Evolutionary conservation across 2,329 filamentous ascomycete genomes (phyloP), one percentile per base, ranked within the genome.

Genomic region (Pezicula neosporulosa): DNA sequence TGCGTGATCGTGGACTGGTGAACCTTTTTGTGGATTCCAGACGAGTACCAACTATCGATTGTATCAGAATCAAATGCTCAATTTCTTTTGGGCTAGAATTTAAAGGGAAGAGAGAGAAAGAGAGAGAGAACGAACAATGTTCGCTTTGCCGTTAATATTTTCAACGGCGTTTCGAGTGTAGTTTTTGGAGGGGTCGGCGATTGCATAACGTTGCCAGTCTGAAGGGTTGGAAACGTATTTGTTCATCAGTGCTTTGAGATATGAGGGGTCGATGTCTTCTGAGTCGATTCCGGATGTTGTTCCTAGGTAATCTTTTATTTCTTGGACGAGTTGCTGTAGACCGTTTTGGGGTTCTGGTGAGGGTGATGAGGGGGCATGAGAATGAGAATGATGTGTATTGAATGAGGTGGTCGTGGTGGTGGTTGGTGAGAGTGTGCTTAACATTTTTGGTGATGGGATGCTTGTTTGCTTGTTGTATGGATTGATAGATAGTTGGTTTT

Each of bases 81-180:
- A n/a, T n/a, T n/a, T n/a, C n/a, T n/a, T n/a, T n/a, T n/a, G n/a
- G n/a, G n/a, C n/a, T n/a, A n/a, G n/a, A n/a, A n/a, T n/a, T n/a
- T n/a, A n/a, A n/a, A n/a, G n/a, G n/a, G n/a, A n/a, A n/a, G n/a
- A n/a, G n/a, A n/a, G n/a, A n/a, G n/a, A n/a, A n/a, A n/a, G n/a
- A n/a, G 57, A 58, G 79, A 79, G 63, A 75, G 76, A 52, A 78
- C 73, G 6, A 90, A 58, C 96, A 96, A 2, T 90, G 89, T 65
- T 91, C 86, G 63, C 94, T 28, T 44, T 44, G 13, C 42, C 42
- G 24, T 44, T 44, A 12, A 44, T 44, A 27, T 44, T 15, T 10
- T 44, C 89, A 42, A 97, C 90, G 3, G 96, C 80, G 66, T 97
- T 96, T 48, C 92, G 76, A 10, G 92, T 97, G 68, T 96, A 97